Percentiles rank a stretch among this genome's conserved stretches.
These are phyloP conservation scores for Crithidia expoeki DNA, from an alignment of 208 protist species.

Conservation along the genomic window DNA sequence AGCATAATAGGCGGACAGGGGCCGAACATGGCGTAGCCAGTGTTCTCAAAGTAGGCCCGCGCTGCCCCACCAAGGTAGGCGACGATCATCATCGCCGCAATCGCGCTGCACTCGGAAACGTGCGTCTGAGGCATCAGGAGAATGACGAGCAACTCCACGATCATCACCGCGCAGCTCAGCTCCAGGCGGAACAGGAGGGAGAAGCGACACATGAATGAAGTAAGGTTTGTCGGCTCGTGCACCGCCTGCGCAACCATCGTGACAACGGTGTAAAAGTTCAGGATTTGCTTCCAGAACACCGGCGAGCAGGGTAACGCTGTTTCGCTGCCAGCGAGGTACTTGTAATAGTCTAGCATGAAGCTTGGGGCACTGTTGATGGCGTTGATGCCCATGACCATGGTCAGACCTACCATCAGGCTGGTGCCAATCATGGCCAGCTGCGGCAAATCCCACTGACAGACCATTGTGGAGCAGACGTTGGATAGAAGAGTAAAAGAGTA, in stretches of 20 bases:
- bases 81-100: slow-evolving; percentile 71
- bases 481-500: too few relatives aligned
- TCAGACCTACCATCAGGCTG: slow-evolving; percentile 76
- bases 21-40: slow-evolving; percentile 88
- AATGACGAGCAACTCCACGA: slow-evolving; percentile 70
- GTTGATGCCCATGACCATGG: slow-evolving; percentile 91
- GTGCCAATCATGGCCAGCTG: slow-evolving; percentile 67
- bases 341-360: slow-evolving; percentile 89
- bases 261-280: slow-evolving; percentile 83
- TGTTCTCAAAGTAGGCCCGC: slow-evolving; percentile 88
- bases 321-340: slow-evolving; percentile 56
- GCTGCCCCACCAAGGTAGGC: slow-evolving; percentile 63
- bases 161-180: slow-evolving; percentile 52
- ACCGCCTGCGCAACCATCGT: slow-evolving; percentile 79
- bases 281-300: slow-evolving; percentile 71
- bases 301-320: slow-evolving; percentile 34
- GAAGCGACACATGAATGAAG: slow-evolving; percentile 75
- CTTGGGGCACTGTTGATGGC: slow-evolving; percentile 82
- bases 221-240: slow-evolving; percentile 73
- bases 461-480: slow-evolving; percentile 8
- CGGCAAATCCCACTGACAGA: slow-evolving; percentile 19
- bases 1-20: slow-evolving; percentile 72
- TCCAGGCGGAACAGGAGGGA: slow-evolving; percentile 67
- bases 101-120: slow-evolving; percentile 48
- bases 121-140: slow-evolving; percentile 54